Evolutionary conservation across 78 protist species (phyloP), one percentile per base, ranked within the genome.

Genomic region (Pigoraptor vietnamica): DNA sequence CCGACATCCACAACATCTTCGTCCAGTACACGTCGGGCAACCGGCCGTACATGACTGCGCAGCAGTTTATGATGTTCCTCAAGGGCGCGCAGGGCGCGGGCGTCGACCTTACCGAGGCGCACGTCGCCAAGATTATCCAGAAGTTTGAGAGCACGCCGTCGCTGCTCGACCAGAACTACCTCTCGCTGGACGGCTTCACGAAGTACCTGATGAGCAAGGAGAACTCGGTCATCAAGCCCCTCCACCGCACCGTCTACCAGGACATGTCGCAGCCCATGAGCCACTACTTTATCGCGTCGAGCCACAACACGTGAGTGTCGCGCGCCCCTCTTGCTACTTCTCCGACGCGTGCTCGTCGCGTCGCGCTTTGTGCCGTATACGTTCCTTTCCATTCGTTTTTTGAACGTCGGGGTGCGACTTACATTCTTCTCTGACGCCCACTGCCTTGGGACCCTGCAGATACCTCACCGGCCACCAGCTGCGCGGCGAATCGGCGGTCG

Each of bases 391-490:
- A 21, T 48, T 48, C 29, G 29, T 48, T 48, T 48, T 48, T 48
- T 48, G 67, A 21, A 14, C 14, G 67, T 48, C 14, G 67, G 67
- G n/a, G 67, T 48, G 67, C 14, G 67, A 21, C 29, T 48, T 48
- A 21, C 14, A 21, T 48, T 48, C 67, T 48, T 48, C 67, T 48
- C 67, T 48, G n/a, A n/a, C n/a, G n/a, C n/a, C n/a, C n/a, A 92
- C 89, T 83, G 67, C 33, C 39, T 96, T 98, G 40, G 93, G 96
- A 9, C 99, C 96, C 94, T 97, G 97, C 90, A 97, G 98, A 38
- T 98, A 98, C 94, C 86, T 93, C 36, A 56, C 32, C 2, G 89
- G 91, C 39, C 79, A 93, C 86, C 94, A 93, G 90, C 90, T 91
- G 0, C 81, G 87, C 48, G 93, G 95, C 37, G 33, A 56, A 2